A percentile compares a stretch with the other conserved stretches of the same genome.
These are phyloP conservation scores for Extremus antarcticus DNA, from an alignment of 495 filamentous ascomycete genomes.

Conservation along the genomic window DNA sequence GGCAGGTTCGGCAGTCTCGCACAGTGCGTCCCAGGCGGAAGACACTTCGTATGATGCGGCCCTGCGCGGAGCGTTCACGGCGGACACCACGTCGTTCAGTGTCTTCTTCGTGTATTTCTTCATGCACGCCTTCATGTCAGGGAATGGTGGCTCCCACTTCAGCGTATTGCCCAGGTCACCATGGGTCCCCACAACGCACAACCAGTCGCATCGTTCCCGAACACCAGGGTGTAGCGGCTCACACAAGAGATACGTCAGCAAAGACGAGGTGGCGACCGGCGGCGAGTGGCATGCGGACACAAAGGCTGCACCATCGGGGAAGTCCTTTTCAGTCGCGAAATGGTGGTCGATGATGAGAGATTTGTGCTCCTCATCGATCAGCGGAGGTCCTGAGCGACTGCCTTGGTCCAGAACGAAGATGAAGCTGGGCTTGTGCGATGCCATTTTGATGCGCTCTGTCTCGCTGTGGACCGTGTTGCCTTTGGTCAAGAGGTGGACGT, in stretches of 20 bases:
- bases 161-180: conserved; percentile 48
- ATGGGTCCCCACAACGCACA: conserved; percentile 39
- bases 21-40: conserved; percentile 45
- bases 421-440: conserved; percentile 35
- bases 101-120: conserved; percentile 46
- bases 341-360: conserved; percentile 49
- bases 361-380: conserved; percentile 33
- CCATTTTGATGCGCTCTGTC: conserved; percentile 36
- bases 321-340: conserved; percentile 35
- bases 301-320: conserved; percentile 38
- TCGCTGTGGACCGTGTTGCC: conserved; percentile 41
- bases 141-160: conserved; percentile 49
- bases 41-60: conserved; percentile 43
- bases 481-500: conserved; percentile 42
- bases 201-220: conserved; percentile 36
- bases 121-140: conserved; percentile 44
- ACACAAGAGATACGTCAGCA: conserved; percentile 49
- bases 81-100: conserved; percentile 43
- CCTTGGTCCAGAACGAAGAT: conserved; percentile 53
- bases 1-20: conserved; percentile 29
- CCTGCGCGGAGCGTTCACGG: conserved; percentile 48
- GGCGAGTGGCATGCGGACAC: conserved; percentile 45
- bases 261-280: conserved; percentile 45
- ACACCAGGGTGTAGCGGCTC: conserved; percentile 37
- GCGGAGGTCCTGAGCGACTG: conserved; percentile 36